These are phyloP conservation scores for Hansfordia pulvinata DNA, from an alignment of 2,329 filamentous ascomycete genomes.

Conservation along the genomic window DNA sequence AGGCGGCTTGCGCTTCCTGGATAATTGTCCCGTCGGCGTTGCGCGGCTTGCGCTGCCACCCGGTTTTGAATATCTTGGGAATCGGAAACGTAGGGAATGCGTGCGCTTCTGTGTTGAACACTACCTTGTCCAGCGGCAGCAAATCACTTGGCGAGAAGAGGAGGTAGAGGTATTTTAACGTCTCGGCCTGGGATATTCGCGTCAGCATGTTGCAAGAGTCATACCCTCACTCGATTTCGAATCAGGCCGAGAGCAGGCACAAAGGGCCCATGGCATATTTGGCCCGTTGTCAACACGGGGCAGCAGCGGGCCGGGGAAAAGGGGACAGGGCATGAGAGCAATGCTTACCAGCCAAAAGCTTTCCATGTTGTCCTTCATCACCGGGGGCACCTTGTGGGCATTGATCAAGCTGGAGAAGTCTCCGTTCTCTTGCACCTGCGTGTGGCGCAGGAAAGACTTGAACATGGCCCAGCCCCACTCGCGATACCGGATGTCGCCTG, in stretches of 20 bases:
- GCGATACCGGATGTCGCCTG: constrained; percentile 74
- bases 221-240: too few species aligned
- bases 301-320: background rate
- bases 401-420: constrained; percentile 75
- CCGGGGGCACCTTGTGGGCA: constrained; percentile 58
- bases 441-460: constrained; percentile 76
- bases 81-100: constrained; percentile 79
- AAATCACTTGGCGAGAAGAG: constrained; percentile 78
- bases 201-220: too few species aligned
- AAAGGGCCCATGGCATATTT: too few species aligned
- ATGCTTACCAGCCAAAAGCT: constrained; percentile 88
- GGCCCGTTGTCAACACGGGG: background rate
- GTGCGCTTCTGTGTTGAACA: constrained; percentile 95
- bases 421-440: constrained; percentile 60
- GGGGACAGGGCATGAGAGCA: background rate
- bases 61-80: constrained; percentile 62
- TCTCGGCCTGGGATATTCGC: constrained; percentile 56
- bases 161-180: constrained; percentile 93
- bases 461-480: constrained; percentile 99
- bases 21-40: constrained; percentile 28
- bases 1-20: too few species aligned
- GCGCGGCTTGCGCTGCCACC: constrained; percentile 62
- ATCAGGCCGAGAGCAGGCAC: too few species aligned
- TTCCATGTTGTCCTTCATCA: constrained; percentile 83
- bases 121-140: constrained; percentile 71